A percentile compares a stretch with the other conserved stretches of the same genome.
These are phyloP conservation scores for Albizia julibrissin DNA, from an alignment of 306 rosid genomes.

Conservation along the genomic window DNA sequence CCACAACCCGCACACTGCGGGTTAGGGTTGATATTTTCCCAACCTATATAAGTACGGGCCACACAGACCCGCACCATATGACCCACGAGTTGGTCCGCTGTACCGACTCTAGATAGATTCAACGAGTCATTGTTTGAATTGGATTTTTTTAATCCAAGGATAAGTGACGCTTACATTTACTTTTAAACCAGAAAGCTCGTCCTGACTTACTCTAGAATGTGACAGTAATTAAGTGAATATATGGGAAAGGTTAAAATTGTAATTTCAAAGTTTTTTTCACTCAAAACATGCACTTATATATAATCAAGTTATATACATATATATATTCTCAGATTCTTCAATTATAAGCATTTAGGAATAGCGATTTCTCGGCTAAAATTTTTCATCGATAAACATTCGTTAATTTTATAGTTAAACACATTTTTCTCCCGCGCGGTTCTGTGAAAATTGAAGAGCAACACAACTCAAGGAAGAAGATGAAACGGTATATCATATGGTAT, in stretches of 20 bases:
- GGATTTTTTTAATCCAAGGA: neutral
- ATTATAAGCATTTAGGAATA: too few relatives aligned
- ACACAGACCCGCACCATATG: too few relatives aligned
- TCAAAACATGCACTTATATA: too few relatives aligned
- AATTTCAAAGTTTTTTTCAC: too few relatives aligned
- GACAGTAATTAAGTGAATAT: neutral
- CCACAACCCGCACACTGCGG: too few relatives aligned
- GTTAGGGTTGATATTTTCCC: too few relatives aligned
- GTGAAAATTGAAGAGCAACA: neutral
- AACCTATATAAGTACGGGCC: too few relatives aligned
- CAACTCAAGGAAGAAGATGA: neutral
- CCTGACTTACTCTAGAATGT: neutral
- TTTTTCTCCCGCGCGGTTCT: neutral
- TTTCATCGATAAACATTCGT: neutral
- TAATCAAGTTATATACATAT: too few relatives aligned
- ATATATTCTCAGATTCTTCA: neutral
- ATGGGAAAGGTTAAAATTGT: too few relatives aligned
- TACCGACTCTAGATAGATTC: too few relatives aligned
- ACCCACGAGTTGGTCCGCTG: too few relatives aligned
- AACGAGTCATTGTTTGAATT: neutral
- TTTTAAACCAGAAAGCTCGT: neutral
- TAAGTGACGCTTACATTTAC: neutral
- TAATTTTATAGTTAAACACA: neutral
- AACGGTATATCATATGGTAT: neutral
- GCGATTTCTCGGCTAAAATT: neutral